Base-by-base conservation (phyloP, 495 filamentous ascomycete species). In the Amorphotheca resinae region DNA sequence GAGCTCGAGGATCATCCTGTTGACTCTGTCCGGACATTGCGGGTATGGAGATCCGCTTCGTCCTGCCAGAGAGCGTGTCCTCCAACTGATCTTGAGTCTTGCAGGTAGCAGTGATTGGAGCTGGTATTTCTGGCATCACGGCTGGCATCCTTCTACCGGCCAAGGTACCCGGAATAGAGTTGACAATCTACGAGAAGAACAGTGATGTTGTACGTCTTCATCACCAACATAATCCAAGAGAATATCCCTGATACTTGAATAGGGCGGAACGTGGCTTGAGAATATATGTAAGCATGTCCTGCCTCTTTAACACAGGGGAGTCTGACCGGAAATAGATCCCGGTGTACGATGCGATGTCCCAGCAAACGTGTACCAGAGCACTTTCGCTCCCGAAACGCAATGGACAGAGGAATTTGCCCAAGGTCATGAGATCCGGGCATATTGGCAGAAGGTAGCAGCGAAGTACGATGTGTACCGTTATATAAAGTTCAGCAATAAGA, bases 321-420 rank as follows among this genome's bases (percentile, higher is more conserved):
- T 30, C 25, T 30, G 25, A 30, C 12, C 12, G 37, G 76, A 79
- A 44, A 66, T 59, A 9, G 77, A 77, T 47, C 75, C 75, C 2
- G 75, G 74, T 1, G 68, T 75, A 4, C 57, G 68, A 32, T 77
- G 73, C 46, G 74, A 78, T 49, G 68, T 77, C n/a, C 73, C 74
- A 6, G 62, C 74, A n/a, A 68, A 76, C 55, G 68, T 65, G 11
- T 78, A 77, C 45, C 49, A 74, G 48, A 67, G 63, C 0, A 64
- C 59, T 12, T 76, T 76, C 44, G 59, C 58, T 4, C 69, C 70
- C 0, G 73, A 73, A 37, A 67, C 68, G 0, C 59, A 71, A 41
- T 78, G 74, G 73, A 62, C 59, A 0, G 67, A 75, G 48, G 63
- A 72, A 33, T 78, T 70, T 42, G 70, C 74, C 2, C 60, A 67